Base-by-base conservation (phyloP, 306 rosid genomes). In the Glycyrrhiza uralensis region DNA sequence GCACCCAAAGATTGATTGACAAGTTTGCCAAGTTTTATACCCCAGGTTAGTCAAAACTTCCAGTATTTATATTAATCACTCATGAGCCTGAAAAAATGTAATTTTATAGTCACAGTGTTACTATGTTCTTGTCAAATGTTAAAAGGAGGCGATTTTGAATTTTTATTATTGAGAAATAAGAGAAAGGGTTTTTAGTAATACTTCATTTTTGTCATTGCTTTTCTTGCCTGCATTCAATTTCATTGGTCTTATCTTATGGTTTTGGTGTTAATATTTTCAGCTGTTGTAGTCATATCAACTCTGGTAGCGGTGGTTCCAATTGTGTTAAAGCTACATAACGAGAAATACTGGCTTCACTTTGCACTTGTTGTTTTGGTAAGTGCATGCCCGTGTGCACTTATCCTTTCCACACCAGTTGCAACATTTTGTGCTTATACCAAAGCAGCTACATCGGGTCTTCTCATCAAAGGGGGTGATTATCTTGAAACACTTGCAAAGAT, bases 361-460 rank as follows among this genome's bases (percentile, higher is more conserved):
- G 96, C 99, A 4, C 67, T 95, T 70, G 97, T 95, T 42, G 88
- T 95, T 73, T 71, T 95, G 55, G 97, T 95, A 24, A 95, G 97
- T 65, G 99, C 96, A 1, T 95, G 97, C 12, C 99, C 99, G 1
- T 95, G 99, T 59, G 87, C 96, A 41, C 96, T 95, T 57, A 63
- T 95, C 47, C 97, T 95, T 56, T 95, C 99, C 14, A 89, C 99
- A 0, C 99, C 99, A 8, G 92, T 91, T 58, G 99, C 97, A 24
- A 91, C 99, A 8, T 95, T 91, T 67, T 95, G 97, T 80, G 92
- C 99, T n/a, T 92, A 86, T 66, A 84, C 97, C 1, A 88, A 79
- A 81, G 99, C 99, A 24, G 99, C 97, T 17, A 85, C 87, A 1
- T 85, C 93, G 1, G 97, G 99, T 46, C 88, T 95, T 57, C 84